These are phyloP conservation scores for Solanum lycopersicoides DNA, from an alignment of 257 asterid genomes.

Conservation along the genomic window DNA sequence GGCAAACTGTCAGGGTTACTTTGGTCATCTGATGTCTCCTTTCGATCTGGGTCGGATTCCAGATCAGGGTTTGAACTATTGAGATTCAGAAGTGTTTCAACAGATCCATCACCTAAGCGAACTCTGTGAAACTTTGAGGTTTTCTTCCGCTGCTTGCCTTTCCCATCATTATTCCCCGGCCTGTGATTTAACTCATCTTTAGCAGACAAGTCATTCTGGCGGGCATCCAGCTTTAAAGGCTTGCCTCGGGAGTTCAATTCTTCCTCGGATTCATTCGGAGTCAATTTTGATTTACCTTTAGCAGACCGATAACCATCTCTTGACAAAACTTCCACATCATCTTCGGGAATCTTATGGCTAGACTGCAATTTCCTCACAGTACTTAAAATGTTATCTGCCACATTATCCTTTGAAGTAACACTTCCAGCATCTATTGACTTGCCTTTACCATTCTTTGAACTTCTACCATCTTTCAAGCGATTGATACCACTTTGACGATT, in stretches of 20 bases:
- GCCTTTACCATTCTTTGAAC: conserved; percentile 53
- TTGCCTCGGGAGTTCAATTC: conserved; percentile 19
- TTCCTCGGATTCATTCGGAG: conserved; percentile 16
- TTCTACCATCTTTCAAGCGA: conserved; percentile 15
- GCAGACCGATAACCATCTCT: conserved; percentile 77
- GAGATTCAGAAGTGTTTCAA: conserved; percentile 43
- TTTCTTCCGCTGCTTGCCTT: conserved; percentile 67
- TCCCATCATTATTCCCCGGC: conserved; percentile 35
- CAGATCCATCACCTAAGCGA: conserved; percentile 79
- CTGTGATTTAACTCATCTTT: conserved; percentile 25
- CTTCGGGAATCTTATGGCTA: conserved; percentile 40
- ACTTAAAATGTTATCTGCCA: conserved; percentile 46
- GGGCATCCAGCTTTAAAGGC: conserved; percentile 16
- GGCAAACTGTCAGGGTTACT: conserved; percentile 34
- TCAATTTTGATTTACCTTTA: conserved; percentile 42
- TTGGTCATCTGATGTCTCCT: conserved; percentile 15
- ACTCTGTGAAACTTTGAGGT: conserved; percentile 72
- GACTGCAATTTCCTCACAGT: conserved; percentile 58
- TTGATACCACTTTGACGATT: conserved; percentile 22
- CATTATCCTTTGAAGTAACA: conserved; percentile 20
- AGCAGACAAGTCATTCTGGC: conserved; percentile 19
- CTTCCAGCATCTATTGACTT: conserved; percentile 32
- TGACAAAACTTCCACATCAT: conserved; percentile 57
- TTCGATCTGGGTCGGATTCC: conserved; percentile 32
- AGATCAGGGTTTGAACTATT: conserved; percentile 35